phyloP scores from a whole-genome alignment of 2,329 filamentous ascomycete genomes.

The Sarocladium oryzae region DNA sequence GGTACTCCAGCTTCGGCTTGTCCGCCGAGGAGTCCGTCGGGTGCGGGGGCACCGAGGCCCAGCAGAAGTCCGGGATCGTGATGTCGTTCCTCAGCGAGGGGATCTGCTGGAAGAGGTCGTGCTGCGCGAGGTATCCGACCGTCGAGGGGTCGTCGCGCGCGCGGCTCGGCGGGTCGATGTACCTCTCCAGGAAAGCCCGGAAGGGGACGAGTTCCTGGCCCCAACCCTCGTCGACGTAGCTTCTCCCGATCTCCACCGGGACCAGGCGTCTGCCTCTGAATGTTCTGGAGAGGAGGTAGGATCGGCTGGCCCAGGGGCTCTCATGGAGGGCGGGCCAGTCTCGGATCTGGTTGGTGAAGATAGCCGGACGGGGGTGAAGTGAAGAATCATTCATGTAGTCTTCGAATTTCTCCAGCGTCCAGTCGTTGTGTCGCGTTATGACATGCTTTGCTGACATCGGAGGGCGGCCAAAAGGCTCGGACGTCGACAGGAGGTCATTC shows the following conservation, averaged over 20 bases:
- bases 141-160: slow-evolving; percentile 18
- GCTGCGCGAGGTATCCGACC: slow-evolving; percentile 81
- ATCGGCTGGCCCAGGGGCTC: slow-evolving; percentile 63
- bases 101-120: slow-evolving; percentile 79
- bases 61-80: slow-evolving; percentile 76
- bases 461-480: slow-evolving; percentile 24
- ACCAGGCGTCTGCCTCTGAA: slow-evolving; percentile 73
- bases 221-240: slow-evolving; percentile 83
- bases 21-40: slow-evolving; percentile 28
- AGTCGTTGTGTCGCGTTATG: slow-evolving; percentile 27
- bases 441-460: slow-evolving; percentile 15
- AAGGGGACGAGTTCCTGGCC: slow-evolving; percentile 76
- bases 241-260: slow-evolving; percentile 78
- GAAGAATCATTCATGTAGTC: slow-evolving; percentile 44
- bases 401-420: slow-evolving; percentile 56
- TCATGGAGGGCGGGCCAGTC: slow-evolving; percentile 71
- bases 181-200: slow-evolving; percentile 56
- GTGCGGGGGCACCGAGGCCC: slow-evolving; percentile 57
- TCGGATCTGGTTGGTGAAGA: slow-evolving; percentile 58
- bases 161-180: slow-evolving; percentile 40
- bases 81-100: slow-evolving; percentile 72
- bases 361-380: slow-evolving; percentile 49
- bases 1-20: slow-evolving; percentile 44
- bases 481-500: slow-evolving; percentile 17
- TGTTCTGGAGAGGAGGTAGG: slow-evolving; percentile 68